Conservation (phyloP, 306 rosid genomes). For the Hippophae rhamnoides region DNA sequence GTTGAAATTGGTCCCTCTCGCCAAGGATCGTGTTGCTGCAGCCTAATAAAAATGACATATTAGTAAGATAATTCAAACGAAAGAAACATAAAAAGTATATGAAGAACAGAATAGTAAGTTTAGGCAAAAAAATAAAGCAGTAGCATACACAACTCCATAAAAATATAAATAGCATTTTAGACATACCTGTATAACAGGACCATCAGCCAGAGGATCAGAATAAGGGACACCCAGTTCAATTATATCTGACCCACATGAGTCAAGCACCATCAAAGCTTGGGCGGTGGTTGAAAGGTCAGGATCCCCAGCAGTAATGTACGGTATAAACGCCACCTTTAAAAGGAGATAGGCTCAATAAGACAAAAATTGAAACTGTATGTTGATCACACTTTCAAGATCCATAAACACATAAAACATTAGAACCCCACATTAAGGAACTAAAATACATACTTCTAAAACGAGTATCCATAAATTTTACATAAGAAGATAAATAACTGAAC, state of each 20-base stretch:
- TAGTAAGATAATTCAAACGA: slow-evolving; percentile 13
- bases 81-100: neutral
- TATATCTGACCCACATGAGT: slow-evolving; percentile 78
- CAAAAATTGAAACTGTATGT: slow-evolving; percentile 1
- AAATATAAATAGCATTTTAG: neutral
- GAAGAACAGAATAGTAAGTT: neutral
- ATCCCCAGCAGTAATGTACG: slow-evolving; percentile 91
- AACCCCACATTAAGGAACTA: no score
- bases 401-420: no score
- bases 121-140: neutral
- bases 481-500: no score
- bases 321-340: slow-evolving; percentile 76
- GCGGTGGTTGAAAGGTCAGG: slow-evolving; percentile 89
- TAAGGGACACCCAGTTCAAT: slow-evolving; percentile 89
- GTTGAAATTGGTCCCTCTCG: slow-evolving; percentile 64
- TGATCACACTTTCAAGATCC: no score
- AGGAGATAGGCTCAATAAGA: slow-evolving; percentile 16
- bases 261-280: slow-evolving; percentile 81
- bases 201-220: slow-evolving; percentile 97
- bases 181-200: slow-evolving; percentile 93
- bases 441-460: no score
- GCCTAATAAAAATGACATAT: slow-evolving; percentile 45
- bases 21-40: slow-evolving; percentile 87
- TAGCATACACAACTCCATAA: neutral
- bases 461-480: no score